Percentiles rank a stretch among this genome's conserved stretches.
These are phyloP conservation scores for Hippophae rhamnoides DNA, from an alignment of 306 rosid genomes.

Conservation along the genomic window DNA sequence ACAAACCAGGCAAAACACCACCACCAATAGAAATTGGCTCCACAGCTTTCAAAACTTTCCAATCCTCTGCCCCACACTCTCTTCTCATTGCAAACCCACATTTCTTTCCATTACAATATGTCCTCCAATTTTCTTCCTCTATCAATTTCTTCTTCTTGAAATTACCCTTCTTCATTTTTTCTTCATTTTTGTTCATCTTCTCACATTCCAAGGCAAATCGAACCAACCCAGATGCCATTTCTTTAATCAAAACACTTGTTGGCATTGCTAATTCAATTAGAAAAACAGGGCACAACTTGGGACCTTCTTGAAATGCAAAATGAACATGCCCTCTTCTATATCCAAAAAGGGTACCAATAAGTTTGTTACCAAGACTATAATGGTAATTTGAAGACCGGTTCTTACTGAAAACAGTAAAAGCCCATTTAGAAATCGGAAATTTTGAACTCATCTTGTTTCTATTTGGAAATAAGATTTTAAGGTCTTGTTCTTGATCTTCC, in stretches of 20 bases:
- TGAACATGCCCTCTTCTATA: slow-evolving; percentile 69
- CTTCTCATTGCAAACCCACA: slow-evolving; percentile 51
- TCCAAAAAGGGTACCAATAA: slow-evolving; percentile 87
- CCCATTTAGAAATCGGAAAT: slow-evolving; percentile 37
- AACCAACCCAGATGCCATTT: slow-evolving; percentile 85
- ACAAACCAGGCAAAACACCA: slow-evolving; percentile 50
- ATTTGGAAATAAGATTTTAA: slow-evolving; percentile 1
- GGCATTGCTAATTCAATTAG: slow-evolving; percentile 62
- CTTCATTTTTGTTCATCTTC: slow-evolving; percentile 5
- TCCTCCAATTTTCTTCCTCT: slow-evolving; percentile 62
- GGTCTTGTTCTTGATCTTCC: not conserved
- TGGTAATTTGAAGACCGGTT: slow-evolving; percentile 15
- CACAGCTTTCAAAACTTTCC: slow-evolving; percentile 68
- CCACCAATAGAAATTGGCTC: slow-evolving; percentile 86
- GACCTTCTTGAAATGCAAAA: slow-evolving; percentile 59
- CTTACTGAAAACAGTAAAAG: slow-evolving; percentile 28
- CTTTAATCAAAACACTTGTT: slow-evolving; percentile 58
- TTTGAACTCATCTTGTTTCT: slow-evolving; percentile 12
- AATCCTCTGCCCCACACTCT: slow-evolving; percentile 57
- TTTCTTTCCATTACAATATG: slow-evolving; percentile 74
- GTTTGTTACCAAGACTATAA: slow-evolving; percentile 29
- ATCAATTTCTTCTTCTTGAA: slow-evolving; percentile 21
- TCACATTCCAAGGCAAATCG: slow-evolving; percentile 63
- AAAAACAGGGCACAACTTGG: slow-evolving; percentile 41
- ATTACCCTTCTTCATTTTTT: slow-evolving; percentile 26